Conservation (phyloP, 768 basidiomycete species). For the Podaxis sp. region DNA sequence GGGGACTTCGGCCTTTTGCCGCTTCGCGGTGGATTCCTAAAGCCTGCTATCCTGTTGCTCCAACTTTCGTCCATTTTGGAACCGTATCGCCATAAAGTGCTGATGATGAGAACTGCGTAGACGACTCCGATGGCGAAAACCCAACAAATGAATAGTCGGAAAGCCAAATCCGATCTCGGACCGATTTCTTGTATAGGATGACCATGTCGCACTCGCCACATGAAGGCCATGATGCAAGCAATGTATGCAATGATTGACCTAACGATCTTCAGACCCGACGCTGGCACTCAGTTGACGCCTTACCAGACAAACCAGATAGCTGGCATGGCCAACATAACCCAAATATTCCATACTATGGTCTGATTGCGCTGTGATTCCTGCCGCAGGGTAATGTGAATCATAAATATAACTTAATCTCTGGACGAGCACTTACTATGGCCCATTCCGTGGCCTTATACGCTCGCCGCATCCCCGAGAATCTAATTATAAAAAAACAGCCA, state of each 20-base stretch:
- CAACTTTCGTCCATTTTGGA: conserved; percentile 30
- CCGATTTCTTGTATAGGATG: background rate
- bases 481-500: conserved; percentile 61
- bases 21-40: background rate
- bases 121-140: conserved; percentile 52
- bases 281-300: background rate
- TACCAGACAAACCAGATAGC: conserved; percentile 18
- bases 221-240: conserved; percentile 25
- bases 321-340: conserved; percentile 30
- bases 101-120: conserved; percentile 51
- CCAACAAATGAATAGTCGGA: conserved; percentile 45
- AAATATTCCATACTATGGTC: conserved; percentile 55
- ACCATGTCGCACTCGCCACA: conserved; percentile 22
- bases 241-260: conserved; percentile 28
- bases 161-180: background rate
- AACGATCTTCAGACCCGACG: background rate
- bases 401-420: background rate
- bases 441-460: conserved; percentile 61
- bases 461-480: conserved; percentile 62
- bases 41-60: conserved; percentile 23
- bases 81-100: conserved; percentile 53
- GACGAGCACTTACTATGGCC: conserved; percentile 43
- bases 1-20: background rate
- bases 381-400: background rate
- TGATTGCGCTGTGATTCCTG: conserved; percentile 48